A percentile compares a stretch with the other conserved stretches of the same genome.
phyloP scores from a whole-genome alignment of 192 early-diverging fungal species.

The Funneliformis geosporum region DNA sequence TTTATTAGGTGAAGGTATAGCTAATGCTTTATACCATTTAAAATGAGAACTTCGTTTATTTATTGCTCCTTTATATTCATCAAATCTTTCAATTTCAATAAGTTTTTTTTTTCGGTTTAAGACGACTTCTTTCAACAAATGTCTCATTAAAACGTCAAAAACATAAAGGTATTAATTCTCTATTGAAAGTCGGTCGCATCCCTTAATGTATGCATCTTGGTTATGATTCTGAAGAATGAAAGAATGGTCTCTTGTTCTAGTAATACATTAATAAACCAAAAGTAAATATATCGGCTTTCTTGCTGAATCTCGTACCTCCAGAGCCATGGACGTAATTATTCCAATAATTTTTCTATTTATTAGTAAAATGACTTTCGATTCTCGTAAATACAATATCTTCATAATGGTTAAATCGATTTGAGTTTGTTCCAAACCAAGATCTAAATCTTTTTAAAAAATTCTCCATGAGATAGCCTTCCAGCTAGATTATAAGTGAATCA shows the following conservation, averaged over 20 bases:
- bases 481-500: neutral
- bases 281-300: neutral
- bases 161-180: neutral
- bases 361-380: neutral
- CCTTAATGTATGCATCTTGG: neutral
- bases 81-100: neutral
- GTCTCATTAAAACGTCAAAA: neutral
- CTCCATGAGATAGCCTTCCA: neutral
- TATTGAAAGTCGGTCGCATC: neutral
- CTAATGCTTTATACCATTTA: neutral
- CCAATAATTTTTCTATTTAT: neutral
- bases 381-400: neutral
- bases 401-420: neutral
- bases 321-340: neutral
- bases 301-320: neutral
- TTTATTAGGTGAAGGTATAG: neutral
- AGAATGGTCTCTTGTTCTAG: neutral
- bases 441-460: neutral
- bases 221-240: neutral
- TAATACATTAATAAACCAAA: neutral
- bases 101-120: neutral
- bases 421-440: neutral
- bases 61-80: neutral
- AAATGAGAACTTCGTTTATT: neutral
- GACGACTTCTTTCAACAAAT: neutral